Conservation (phyloP, 1,139 yeast genomes). For the Chernovozyma sophiae-reginae region DNA sequence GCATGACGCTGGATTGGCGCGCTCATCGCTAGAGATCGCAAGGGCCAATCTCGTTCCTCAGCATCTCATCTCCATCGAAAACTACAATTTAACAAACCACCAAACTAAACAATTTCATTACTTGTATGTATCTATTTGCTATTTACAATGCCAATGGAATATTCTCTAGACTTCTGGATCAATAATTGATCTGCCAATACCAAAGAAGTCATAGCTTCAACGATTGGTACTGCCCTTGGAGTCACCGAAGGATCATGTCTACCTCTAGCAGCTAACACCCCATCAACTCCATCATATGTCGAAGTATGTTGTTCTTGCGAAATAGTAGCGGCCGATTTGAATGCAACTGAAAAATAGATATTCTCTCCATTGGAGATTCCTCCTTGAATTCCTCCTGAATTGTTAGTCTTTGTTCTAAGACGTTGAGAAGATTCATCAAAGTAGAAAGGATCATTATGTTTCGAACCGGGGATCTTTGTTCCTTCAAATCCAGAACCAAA, state of each 20-base stretch:
- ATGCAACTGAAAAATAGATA: slow-evolving; percentile 90
- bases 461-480: slow-evolving; percentile 83
- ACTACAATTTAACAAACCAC: no score
- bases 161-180: slow-evolving; percentile 70
- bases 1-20: no score
- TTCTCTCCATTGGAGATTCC: slow-evolving; percentile 96
- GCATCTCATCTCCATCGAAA: no score
- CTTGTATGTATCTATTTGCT: not conserved
- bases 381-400: slow-evolving; percentile 97
- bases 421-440: slow-evolving; percentile 50
- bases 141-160: slow-evolving; percentile 21
- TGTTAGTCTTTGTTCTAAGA: slow-evolving; percentile 82
- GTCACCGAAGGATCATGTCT: slow-evolving; percentile 98
- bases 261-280: slow-evolving; percentile 91
- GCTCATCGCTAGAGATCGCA: no score
- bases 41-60: no score
- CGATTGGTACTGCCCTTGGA: slow-evolving; percentile 97
- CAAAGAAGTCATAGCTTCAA: slow-evolving; percentile 95
- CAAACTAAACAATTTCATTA: no score
- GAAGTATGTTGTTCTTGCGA: slow-evolving; percentile 88
- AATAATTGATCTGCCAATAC: slow-evolving; percentile 83
- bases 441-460: slow-evolving; percentile 86
- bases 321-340: slow-evolving; percentile 97
- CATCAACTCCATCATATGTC: slow-evolving; percentile 80
- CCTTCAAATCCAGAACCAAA: slow-evolving; percentile 95